Percentiles rank a stretch among this genome's conserved stretches.
These are phyloP conservation scores for Dictyostelium firmibasis DNA, from an alignment of 78 protist species.

Conservation along the genomic window DNA sequence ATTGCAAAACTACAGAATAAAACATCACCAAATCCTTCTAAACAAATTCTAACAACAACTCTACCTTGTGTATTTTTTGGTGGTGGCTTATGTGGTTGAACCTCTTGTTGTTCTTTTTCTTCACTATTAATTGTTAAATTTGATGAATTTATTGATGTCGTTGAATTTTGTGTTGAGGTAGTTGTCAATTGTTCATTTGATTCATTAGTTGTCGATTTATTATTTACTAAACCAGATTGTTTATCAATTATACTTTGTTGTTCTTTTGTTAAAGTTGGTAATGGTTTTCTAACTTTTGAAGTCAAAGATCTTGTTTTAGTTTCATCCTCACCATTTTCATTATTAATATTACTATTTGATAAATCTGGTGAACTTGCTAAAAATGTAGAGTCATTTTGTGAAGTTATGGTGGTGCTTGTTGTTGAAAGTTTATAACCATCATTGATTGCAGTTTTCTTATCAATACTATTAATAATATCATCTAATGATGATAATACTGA, in stretches of 20 bases:
- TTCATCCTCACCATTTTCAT: not conserved
- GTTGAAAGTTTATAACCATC: not conserved
- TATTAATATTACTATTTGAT: not conserved
- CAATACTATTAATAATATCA: not conserved
- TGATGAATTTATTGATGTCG: not conserved
- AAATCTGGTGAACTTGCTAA: not conserved
- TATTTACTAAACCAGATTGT: not conserved
- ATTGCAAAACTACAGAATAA: conserved; percentile 70
- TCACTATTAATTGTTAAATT: not conserved
- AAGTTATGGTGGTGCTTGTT: too few species aligned
- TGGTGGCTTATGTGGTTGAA: not conserved
- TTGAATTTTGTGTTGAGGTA: not conserved
- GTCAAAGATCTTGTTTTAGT: not conserved
- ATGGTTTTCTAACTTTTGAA: not conserved
- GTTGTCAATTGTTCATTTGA: not conserved
- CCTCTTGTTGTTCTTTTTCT: not conserved
- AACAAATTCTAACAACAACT: conserved; percentile 72
- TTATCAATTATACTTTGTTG: not conserved
- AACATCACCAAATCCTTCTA: conserved; percentile 78
- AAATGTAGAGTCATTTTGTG: not conserved
- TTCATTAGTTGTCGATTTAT: not conserved
- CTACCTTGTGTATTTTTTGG: conserved; percentile 24
- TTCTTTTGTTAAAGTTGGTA: conserved; percentile 15
- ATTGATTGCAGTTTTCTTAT: not conserved
- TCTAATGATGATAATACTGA: not conserved